Base-by-base conservation (phyloP, 2,329 filamentous ascomycete species). In the Scopulariopsis brevicaulis region DNA sequence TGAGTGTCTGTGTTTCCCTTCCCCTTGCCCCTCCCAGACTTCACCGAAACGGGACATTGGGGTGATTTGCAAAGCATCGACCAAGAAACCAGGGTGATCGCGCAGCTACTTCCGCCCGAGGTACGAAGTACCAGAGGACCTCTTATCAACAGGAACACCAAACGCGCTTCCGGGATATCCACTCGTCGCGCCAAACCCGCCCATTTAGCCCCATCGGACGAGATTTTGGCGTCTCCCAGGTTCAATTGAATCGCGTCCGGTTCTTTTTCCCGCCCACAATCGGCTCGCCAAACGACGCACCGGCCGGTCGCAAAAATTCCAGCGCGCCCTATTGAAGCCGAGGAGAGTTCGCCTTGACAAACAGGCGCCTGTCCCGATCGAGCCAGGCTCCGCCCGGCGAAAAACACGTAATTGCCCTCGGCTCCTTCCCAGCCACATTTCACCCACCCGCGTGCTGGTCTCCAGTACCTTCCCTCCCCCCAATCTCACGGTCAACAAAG, bases 1-100 rank as follows among this genome's bases (percentile, higher is more conserved):
- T 50, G 50, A 56, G 40, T 35, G 55, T 51, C 55, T 56, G 55
- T 52, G 55, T 57, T 57, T 57, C 55, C 55, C 24, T 51, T 55
- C 32, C 46, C 55, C 55, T 57, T 53, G 12, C 48, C 55, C 43
- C 48, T 35, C 43, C 50, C 15, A 24, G 54, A 50, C 55, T 20
- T 56, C 18, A 46, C 54, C 43, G 46, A 55, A 55, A 56, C 43
- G 54, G 54, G 54, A 56, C 54, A 48, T 46, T 46, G 35, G 22
- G 54, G 37, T 15, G 12, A 50, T 50, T 32, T 56, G 5, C 12
- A 24, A 12, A 51, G 24, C 46, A 22, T 43, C 46, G 20, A 40
- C 55, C 25, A 34, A 20, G 34, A 32, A 51, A 56, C 55, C 55
- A 51, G 43, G 43, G 54, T 43, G 43, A 50, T n/a, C 46, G n/a